Conservation (phyloP, 768 basidiomycete species). For the Auriscalpium orientale region DNA sequence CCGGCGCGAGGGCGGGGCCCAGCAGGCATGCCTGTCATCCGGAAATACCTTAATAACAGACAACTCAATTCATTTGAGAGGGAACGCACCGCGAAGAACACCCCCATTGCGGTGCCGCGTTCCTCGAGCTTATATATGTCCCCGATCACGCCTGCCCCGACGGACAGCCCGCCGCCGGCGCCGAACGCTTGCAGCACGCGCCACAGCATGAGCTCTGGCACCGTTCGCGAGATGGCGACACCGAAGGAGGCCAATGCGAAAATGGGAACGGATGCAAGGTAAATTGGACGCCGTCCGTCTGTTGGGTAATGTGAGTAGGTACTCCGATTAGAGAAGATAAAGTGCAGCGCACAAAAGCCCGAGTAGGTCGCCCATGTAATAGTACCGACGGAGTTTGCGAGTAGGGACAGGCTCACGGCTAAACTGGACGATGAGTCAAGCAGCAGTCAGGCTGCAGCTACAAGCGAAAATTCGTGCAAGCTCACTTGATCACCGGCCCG, state of each 20-base stretch:
- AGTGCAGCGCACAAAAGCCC: neutral
- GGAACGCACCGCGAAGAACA: slow-evolving; percentile 42
- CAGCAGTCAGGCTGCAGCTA: no score
- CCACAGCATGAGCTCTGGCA: slow-evolving; percentile 47
- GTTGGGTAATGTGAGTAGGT: neutral
- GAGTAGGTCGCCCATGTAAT: slow-evolving; percentile 6
- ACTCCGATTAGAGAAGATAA: neutral
- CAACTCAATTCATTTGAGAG: neutral
- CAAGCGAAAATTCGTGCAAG: neutral
- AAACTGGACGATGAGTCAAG: neutral
- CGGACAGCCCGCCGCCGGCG: slow-evolving; percentile 47
- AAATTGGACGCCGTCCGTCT: slow-evolving; percentile 64
- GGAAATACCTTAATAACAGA: neutral
- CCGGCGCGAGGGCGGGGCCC: slow-evolving; percentile 56
- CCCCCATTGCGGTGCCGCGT: slow-evolving; percentile 50
- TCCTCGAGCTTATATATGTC: slow-evolving; percentile 64
- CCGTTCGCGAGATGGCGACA: slow-evolving; percentile 38
- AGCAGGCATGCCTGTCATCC: slow-evolving; percentile 40
- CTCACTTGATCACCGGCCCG: slow-evolving; percentile 48
- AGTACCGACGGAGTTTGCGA: slow-evolving; percentile 1
- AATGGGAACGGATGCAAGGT: slow-evolving; percentile 51
- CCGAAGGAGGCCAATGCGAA: slow-evolving; percentile 53
- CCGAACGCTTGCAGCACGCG: slow-evolving; percentile 64
- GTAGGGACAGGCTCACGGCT: slow-evolving; percentile 6
- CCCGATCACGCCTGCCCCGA: slow-evolving; percentile 53